Base-by-base conservation (phyloP, 2,329 filamentous ascomycete genomes). In the Colletotrichum coccodes region DNA sequence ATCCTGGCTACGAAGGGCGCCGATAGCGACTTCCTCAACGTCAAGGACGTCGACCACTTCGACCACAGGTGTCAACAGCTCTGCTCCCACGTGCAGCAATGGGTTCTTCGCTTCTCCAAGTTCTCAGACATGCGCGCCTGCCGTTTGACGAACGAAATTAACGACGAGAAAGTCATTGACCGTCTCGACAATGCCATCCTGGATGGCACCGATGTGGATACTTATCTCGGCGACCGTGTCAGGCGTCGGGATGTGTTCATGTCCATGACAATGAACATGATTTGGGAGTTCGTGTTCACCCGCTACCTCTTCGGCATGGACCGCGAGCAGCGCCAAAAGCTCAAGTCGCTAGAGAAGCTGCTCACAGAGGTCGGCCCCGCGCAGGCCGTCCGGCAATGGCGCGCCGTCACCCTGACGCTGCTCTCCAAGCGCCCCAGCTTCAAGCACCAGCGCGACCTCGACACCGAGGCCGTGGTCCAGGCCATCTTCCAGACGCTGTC, bases 271-370 rank as follows among this genome's bases (percentile, higher is more conserved):
- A 98, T 98, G 95, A 96, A 93, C 70, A 98, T 99, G 94, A 91
- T 99, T 59, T 99, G 95, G 95, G 96, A 99, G 80, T 98, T 97
- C 77, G 91, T 99, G 78, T 99, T 99, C 78, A 98, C 95, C 9
- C 91, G 96, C 72, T 99, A 99, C 79, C 90, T 99, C 30, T 99
- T 99, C 79, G 96, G 96, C 75, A 97, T 99, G 94, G 96, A 99
- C 79, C 90, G 95, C 75, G 96, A 98, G 81, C 96, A 99, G 81
- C 90, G 96, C 75, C 95, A 98, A 80, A 98, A 98, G 81, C 91
- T 99, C 79, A 98, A 99, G 84, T 91, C 92, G 38, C 88, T 99
- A 9, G 97, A 99, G 83, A 98, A 97, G 84, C 91, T 93, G 44
- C 87, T 99, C 34, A 88, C 89, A 23, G 96, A 99, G 78, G 93